A percentile compares a stretch with the other conserved stretches of the same genome.
Conservation (phyloP, 2,329 filamentous ascomycete species). For the Aureobasidium sp. region DNA sequence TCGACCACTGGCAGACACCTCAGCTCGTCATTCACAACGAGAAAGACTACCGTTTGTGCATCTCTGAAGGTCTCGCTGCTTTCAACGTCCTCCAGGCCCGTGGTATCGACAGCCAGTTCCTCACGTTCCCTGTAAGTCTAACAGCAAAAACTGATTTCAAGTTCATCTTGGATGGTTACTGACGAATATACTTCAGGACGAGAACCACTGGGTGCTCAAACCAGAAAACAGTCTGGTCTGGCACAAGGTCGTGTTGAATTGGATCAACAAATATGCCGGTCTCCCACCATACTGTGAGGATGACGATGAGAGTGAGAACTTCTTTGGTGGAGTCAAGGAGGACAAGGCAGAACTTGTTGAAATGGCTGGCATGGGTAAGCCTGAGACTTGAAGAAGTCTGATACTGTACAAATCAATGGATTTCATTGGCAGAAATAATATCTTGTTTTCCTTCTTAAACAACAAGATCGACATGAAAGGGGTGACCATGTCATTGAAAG, state of each 20-base stretch:
- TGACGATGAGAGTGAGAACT: constrained; percentile 22
- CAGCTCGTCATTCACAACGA: constrained; percentile 87
- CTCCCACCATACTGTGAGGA: constrained; percentile 38
- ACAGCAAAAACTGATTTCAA: neutral
- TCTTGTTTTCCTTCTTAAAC: too few relatives aligned
- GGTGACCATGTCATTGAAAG: too few relatives aligned
- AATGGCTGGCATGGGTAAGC: constrained; percentile 15
- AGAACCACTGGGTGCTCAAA: constrained; percentile 79
- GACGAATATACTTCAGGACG: constrained; percentile 39
- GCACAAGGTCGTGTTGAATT: constrained; percentile 79
- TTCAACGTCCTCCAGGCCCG: constrained; percentile 79
- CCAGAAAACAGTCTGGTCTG: constrained; percentile 86
- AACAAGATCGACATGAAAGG: too few relatives aligned
- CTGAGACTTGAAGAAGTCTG: constrained; percentile 9
- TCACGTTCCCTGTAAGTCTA: constrained; percentile 59
- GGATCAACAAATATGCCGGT: constrained; percentile 58
- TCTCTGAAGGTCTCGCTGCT: constrained; percentile 75
- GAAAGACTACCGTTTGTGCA: constrained; percentile 78
- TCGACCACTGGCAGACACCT: constrained; percentile 72
- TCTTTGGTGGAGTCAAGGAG: constrained; percentile 25
- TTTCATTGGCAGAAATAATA: too few relatives aligned
- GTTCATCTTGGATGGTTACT: neutral
- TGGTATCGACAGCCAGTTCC: constrained; percentile 66
- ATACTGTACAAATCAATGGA: too few relatives aligned
- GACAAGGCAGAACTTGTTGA: constrained; percentile 19